Evolutionary conservation across 768 basidiomycete genomes (phyloP).

Genomic region (Pleurotus djamor): DNA sequence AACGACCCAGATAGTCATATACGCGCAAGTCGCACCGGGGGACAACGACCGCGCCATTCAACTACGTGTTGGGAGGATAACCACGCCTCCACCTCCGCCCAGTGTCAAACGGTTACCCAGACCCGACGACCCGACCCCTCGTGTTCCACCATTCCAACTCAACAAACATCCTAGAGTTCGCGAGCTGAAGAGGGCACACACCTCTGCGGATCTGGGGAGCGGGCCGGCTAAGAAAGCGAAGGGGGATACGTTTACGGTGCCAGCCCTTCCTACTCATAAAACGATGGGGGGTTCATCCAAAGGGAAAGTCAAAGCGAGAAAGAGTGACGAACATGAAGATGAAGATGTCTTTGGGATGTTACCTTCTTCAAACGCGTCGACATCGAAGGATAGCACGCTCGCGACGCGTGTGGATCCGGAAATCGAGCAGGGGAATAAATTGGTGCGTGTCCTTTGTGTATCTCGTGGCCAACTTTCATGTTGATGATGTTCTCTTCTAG

Average conservation of each 20-base stretch:
- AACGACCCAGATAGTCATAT: conserved; percentile 64
- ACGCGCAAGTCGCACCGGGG: conserved; percentile 22
- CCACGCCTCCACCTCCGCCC: conserved; percentile 22
- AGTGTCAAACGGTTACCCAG: conserved; percentile 36
- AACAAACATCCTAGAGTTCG: conserved; percentile 10
- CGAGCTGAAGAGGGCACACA: conserved; percentile 2
- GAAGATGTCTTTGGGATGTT: conserved; percentile 28
- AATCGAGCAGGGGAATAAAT: conserved; percentile 55
- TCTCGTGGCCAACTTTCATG: neutral
- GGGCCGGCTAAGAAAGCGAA: conserved; percentile 16
- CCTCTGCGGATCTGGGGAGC: neutral
- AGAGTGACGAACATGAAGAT: conserved; percentile 33
- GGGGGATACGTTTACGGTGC: conserved; percentile 45
- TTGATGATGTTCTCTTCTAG: conserved; percentile 20
- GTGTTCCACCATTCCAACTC: conserved; percentile 53
- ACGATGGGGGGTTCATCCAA: neutral
- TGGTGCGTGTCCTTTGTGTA: conserved; percentile 14
- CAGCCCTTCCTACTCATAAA: conserved; percentile 34
- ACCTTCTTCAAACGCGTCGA: conserved; percentile 18
- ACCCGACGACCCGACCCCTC: conserved; percentile 80
- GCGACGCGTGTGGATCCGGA: conserved; percentile 14
- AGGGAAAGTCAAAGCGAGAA: conserved; percentile 17
- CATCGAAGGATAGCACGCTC: too few species aligned
- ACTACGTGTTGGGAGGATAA: conserved; percentile 7
- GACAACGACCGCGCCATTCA: neutral